phyloP scores from a whole-genome alignment of 371 early-diverging fungal genomes.

The Rhizopus arrhizus region DNA sequence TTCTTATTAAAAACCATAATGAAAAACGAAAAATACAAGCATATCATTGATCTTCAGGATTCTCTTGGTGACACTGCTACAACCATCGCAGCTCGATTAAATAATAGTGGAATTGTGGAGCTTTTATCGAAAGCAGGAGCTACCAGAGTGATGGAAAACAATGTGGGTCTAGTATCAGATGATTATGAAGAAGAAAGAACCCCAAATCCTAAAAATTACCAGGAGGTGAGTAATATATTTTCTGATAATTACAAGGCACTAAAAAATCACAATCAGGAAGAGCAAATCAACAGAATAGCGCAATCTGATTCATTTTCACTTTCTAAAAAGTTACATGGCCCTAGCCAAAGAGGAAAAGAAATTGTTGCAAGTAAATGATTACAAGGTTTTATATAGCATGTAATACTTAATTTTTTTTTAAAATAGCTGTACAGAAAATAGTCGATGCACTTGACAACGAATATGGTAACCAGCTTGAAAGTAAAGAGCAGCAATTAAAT shows the following conservation, averaged over 20 bases:
- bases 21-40: conserved; percentile 47
- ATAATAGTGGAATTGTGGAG: conserved; percentile 67
- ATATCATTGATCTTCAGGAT: conserved; percentile 73
- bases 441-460: conserved; percentile 71
- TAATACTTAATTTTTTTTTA: not conserved
- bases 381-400: not conserved
- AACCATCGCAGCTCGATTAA: conserved; percentile 81
- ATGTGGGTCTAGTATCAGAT: conserved; percentile 66
- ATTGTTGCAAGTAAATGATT: conserved; percentile 55
- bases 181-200: conserved; percentile 55
- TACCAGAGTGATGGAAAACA: conserved; percentile 67
- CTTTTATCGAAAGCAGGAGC: conserved; percentile 83
- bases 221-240: not conserved
- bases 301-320: conserved; percentile 4
- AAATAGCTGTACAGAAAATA: conserved; percentile 67
- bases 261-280: not conserved
- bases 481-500: conserved; percentile 63
- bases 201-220: not conserved
- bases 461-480: conserved; percentile 61
- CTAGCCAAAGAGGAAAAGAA: conserved; percentile 56
- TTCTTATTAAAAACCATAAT: conserved; percentile 49
- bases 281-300: not conserved
- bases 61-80: conserved; percentile 88
- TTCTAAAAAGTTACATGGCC: conserved; percentile 25
- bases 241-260: not conserved